These are phyloP conservation scores for Colletotrichum truncatum DNA, from an alignment of 2,329 filamentous ascomycete species.

Conservation along the genomic window DNA sequence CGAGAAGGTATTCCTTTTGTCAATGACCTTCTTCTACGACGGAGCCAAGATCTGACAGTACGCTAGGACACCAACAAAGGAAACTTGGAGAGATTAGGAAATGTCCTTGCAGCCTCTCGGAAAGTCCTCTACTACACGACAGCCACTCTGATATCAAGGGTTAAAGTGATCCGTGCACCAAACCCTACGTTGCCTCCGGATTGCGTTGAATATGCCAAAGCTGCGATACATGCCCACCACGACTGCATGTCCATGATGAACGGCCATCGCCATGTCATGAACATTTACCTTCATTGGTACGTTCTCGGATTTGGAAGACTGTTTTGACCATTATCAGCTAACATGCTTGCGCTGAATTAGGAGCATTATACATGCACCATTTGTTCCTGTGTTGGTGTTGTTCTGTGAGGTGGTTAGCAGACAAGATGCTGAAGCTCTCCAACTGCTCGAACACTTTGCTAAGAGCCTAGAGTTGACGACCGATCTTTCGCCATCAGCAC, in stretches of 20 bases:
- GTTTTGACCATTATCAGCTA: too few species aligned
- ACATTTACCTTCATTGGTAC: constrained; percentile 7
- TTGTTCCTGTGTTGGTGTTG: neutral
- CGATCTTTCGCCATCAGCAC: neutral
- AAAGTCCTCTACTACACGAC: constrained; percentile 3
- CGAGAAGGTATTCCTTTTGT: too few species aligned
- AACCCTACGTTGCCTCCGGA: neutral
- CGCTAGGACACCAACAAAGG: neutral
- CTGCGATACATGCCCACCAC: neutral
- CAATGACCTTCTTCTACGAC: neutral
- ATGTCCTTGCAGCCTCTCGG: neutral
- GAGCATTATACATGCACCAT: constrained; percentile 3
- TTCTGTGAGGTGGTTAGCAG: neutral
- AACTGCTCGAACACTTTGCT: neutral
- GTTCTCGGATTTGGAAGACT: too few species aligned
- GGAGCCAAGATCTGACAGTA: neutral
- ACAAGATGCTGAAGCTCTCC: neutral
- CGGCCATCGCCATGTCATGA: neutral
- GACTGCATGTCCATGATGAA: neutral
- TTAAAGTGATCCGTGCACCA: neutral
- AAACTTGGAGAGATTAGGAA: neutral
- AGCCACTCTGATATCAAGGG: constrained; percentile 8
- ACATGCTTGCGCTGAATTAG: too few species aligned
- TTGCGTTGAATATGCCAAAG: neutral
- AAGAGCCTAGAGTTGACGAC: neutral